These are phyloP conservation scores for Metschnikowia continentalis DNA, from an alignment of 805 yeast species.

Conservation along the genomic window DNA sequence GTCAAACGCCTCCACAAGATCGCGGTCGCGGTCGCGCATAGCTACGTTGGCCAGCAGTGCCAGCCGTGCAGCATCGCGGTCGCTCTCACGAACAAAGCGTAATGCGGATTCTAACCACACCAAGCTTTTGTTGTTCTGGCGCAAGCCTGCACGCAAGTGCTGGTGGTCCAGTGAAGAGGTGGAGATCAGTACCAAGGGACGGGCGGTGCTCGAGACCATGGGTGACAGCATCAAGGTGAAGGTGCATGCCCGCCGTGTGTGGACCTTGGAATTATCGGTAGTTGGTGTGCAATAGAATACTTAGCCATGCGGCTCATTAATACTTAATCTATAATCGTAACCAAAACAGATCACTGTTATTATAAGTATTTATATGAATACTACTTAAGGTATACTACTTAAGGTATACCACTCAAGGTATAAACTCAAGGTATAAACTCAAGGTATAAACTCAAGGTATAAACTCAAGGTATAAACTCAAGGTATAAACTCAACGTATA, in stretches of 20 bases:
- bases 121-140: conserved; percentile 86
- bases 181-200: conserved; percentile 38
- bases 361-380: too few species aligned
- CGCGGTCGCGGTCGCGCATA: conserved; percentile 46
- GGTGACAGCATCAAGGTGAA: conserved; percentile 42
- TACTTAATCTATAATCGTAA: neutral
- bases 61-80: conserved; percentile 53
- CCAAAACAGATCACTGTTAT: too few species aligned
- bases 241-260: conserved; percentile 86
- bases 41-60: conserved; percentile 56
- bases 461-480: too few species aligned
- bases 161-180: conserved; percentile 85
- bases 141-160: conserved; percentile 97
- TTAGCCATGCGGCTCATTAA: conserved; percentile 1
- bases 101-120: conserved; percentile 39
- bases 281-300: conserved; percentile 63
- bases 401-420: too few species aligned
- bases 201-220: conserved; percentile 18
- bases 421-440: too few species aligned
- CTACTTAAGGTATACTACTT: too few species aligned
- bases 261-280: conserved; percentile 93
- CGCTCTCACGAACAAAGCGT: conserved; percentile 48
- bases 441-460: too few species aligned
- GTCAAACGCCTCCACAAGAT: conserved; percentile 34
- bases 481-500: too few species aligned